Evolutionary conservation across 2,329 filamentous ascomycete genomes (phyloP).

Genomic region (Fusarium goolgardi): DNA sequence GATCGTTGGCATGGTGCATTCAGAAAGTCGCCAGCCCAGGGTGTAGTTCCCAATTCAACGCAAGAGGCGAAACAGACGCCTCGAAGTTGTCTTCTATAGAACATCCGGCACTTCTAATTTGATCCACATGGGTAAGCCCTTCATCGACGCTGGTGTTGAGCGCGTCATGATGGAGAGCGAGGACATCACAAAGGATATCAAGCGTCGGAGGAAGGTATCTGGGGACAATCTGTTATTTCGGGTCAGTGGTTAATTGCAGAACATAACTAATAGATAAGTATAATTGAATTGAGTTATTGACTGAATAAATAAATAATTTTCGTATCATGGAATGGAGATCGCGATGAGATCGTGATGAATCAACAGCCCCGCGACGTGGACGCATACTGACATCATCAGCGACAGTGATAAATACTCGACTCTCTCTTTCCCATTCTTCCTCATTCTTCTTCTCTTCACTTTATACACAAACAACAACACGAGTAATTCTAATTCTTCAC

Average conservation of each 20-base stretch:
- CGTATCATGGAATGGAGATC: not conserved
- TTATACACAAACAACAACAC: not conserved
- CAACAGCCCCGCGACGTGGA: slow-evolving; percentile 14
- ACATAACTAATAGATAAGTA: not conserved
- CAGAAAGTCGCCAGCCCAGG: slow-evolving; percentile 64
- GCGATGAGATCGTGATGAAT: slow-evolving; percentile 32
- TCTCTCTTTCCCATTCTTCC: not conserved
- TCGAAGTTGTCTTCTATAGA: slow-evolving; percentile 53
- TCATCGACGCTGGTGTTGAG: slow-evolving; percentile 64
- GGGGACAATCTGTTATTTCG: slow-evolving; percentile 68
- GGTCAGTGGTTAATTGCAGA: slow-evolving; percentile 37
- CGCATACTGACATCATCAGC: slow-evolving; percentile 32
- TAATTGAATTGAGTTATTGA: too few relatives aligned
- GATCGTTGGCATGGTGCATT: slow-evolving; percentile 59
- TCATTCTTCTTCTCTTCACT: not conserved
- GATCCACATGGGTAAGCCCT: slow-evolving; percentile 60
- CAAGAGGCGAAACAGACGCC: slow-evolving; percentile 63
- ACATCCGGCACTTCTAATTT: not conserved
- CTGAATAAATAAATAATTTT: not conserved
- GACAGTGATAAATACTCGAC: not conserved
- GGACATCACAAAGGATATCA: slow-evolving; percentile 68
- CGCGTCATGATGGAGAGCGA: slow-evolving; percentile 70
- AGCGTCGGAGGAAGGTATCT: slow-evolving; percentile 61
- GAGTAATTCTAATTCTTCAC: too few relatives aligned
- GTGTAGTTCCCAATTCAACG: slow-evolving; percentile 67